These are phyloP conservation scores for Monilinia polystroma DNA, from an alignment of 2,329 filamentous ascomycete genomes.

Conservation along the genomic window DNA sequence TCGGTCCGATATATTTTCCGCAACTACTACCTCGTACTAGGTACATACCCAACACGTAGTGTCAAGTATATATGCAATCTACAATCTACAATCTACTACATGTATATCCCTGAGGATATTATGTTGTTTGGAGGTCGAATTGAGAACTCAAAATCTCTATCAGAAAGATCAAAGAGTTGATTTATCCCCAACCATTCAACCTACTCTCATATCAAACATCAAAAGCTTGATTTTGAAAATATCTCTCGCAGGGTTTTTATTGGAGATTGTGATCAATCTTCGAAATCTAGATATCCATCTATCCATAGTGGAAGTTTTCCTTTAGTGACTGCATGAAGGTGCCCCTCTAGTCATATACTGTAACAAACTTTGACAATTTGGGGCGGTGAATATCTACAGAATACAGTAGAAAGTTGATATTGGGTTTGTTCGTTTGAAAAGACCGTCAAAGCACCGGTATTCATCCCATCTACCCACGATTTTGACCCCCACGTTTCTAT, in stretches of 20 bases:
- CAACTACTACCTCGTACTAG: neutral
- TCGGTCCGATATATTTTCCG: conserved; percentile 9
- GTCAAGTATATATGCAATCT: no score
- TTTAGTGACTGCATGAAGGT: neutral
- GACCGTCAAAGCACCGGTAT: no score
- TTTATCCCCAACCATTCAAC: neutral
- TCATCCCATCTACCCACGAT: neutral
- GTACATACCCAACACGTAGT: no score
- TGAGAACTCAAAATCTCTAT: neutral
- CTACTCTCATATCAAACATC: no score
- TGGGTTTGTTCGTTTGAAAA: no score
- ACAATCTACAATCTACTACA: no score
- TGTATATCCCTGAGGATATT: no score
- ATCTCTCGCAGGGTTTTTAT: neutral
- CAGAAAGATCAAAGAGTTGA: neutral
- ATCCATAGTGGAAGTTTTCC: neutral
- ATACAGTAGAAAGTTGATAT: no score
- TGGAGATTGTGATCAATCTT: neutral
- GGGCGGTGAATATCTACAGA: no score
- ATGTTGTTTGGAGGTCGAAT: no score
- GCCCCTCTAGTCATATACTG: neutral
- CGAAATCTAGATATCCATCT: neutral
- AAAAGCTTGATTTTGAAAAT: neutral
- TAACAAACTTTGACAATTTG: neutral
- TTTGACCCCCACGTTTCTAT: neutral